phyloP scores from a whole-genome alignment of 129 eudicot genomes.

The Centaurea solstitialis region DNA sequence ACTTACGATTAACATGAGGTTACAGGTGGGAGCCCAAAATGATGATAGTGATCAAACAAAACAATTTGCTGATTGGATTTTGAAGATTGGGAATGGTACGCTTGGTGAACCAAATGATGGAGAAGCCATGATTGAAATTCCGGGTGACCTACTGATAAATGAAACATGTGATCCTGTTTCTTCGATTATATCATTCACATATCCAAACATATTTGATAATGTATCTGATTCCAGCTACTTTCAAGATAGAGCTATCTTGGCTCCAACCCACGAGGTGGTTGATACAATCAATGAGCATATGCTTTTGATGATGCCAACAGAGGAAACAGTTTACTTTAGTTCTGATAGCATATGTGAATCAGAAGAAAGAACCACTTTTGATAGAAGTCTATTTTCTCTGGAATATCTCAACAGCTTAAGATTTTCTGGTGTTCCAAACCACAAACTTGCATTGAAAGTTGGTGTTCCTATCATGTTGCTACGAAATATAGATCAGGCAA shows the following conservation, averaged over 20 bases:
- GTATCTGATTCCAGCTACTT: not conserved
- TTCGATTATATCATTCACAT: not conserved
- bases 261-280: conserved; percentile 17
- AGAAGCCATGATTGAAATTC: not conserved
- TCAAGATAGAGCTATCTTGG: conserved; percentile 25
- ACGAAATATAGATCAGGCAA: too few relatives aligned
- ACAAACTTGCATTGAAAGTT: not conserved
- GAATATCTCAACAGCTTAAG: not conserved
- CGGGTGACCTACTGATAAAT: not conserved
- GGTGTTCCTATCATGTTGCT: not conserved
- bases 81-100: not conserved
- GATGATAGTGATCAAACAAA: too few relatives aligned
- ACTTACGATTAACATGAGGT: not conserved
- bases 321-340: not conserved
- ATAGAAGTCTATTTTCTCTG: too few relatives aligned
- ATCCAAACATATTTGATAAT: not conserved
- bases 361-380: not conserved
- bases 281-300: conserved; percentile 13
- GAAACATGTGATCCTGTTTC: not conserved
- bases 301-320: not conserved
- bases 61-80: not conserved
- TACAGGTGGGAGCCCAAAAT: not conserved
- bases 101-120: not conserved
- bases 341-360: not conserved
- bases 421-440: not conserved